Evolutionary conservation across 257 asterid genomes (phyloP).

Genomic region (Lycium barbarum): DNA sequence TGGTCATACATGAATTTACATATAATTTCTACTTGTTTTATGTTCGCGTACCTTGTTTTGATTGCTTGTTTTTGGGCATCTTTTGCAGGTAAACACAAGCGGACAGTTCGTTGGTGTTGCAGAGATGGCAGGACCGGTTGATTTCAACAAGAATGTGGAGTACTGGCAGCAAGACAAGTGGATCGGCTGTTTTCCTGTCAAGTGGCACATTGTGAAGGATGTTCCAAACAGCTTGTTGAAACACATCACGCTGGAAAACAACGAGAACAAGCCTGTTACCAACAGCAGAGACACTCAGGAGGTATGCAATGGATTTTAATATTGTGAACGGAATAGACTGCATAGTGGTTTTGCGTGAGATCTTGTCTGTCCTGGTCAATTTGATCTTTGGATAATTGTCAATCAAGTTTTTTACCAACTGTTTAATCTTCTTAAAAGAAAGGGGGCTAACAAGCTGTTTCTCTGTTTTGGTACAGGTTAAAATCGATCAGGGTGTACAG

Average conservation of each 20-base stretch:
- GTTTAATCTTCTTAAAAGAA: not conserved
- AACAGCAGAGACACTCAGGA: conserved; percentile 86
- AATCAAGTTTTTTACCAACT: not conserved
- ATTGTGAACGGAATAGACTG: not conserved
- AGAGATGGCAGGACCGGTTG: conserved; percentile 78
- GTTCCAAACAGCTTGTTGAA: conserved; percentile 73
- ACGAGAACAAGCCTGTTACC: conserved; percentile 79
- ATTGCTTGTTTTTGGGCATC: not conserved
- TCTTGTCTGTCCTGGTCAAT: not conserved
- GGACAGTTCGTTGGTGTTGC: conserved; percentile 85
- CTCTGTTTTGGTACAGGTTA: conserved; percentile 51
- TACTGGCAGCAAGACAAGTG: conserved; percentile 93
- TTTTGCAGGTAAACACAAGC: conserved; percentile 67
- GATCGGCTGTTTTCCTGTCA: conserved; percentile 82
- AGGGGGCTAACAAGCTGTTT: not conserved
- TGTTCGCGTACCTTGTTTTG: not conserved
- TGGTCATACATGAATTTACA: not conserved
- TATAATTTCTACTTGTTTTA: not conserved
- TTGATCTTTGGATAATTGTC: not conserved
- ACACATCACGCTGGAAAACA: conserved; percentile 74
- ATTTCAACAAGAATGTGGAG: conserved; percentile 71
- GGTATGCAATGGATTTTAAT: conserved; percentile 38
- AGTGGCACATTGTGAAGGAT: conserved; percentile 89
- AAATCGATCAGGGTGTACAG: conserved; percentile 67
- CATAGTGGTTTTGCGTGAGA: not conserved